Percentiles rank a stretch among this genome's conserved stretches.
Evolutionary conservation across 345 rosid species (phyloP).

Genomic region (Eucalyptus pauciflora): DNA sequence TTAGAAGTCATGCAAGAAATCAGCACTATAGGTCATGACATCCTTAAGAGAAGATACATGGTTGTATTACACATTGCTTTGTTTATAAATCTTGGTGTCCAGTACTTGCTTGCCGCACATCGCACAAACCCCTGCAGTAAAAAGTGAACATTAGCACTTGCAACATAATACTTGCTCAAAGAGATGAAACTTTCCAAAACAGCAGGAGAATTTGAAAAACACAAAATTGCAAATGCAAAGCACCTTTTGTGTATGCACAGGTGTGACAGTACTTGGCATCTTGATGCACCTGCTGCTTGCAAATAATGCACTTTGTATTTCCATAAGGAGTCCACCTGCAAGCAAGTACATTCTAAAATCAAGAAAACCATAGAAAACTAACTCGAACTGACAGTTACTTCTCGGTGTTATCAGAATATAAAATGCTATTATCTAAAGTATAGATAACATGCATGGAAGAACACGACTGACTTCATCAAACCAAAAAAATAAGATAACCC

Average conservation of each 20-base stretch:
- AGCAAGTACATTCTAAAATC: background rate
- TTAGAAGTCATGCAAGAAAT: background rate
- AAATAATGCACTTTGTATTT: slow-evolving; percentile 79
- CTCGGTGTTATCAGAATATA: background rate
- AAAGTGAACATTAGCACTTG: background rate
- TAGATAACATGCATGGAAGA: background rate
- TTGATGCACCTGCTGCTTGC: slow-evolving; percentile 99
- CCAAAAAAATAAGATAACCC: background rate
- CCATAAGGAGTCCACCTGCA: slow-evolving; percentile 91
- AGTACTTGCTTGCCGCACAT: slow-evolving; percentile 99
- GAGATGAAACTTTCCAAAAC: background rate
- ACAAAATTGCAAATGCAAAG: background rate
- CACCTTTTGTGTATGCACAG: slow-evolving; percentile 96
- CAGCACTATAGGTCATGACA: background rate
- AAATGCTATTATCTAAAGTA: background rate
- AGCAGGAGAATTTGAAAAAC: background rate
- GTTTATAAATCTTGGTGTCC: slow-evolving; percentile 94
- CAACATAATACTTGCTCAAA: background rate
- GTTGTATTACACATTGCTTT: slow-evolving; percentile 62
- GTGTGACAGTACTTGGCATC: slow-evolving; percentile 96
- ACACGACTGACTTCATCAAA: background rate
- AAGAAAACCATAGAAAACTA: background rate
- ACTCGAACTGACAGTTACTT: background rate
- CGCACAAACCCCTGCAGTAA: slow-evolving; percentile 74
- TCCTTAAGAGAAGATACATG: background rate